Evolutionary conservation across 768 basidiomycete species (phyloP).

Genomic region (Mycena galopus): DNA sequence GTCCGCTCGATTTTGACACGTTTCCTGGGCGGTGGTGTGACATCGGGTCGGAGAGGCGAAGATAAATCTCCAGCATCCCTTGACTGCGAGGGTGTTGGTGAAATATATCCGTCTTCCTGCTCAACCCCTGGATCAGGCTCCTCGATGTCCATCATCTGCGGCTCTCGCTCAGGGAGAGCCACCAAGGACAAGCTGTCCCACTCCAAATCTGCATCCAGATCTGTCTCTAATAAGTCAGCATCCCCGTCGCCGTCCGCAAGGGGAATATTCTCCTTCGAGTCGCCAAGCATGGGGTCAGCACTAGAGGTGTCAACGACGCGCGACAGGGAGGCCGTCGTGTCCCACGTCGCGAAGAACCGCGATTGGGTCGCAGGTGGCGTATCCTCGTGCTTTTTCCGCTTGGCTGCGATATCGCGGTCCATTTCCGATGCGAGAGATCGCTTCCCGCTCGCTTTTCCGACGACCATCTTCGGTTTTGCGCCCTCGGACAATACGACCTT

Average conservation of each 20-base stretch:
- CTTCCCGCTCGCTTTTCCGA: conserved; percentile 80
- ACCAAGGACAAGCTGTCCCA: conserved; percentile 40
- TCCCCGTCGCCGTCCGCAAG: conserved; percentile 12
- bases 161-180: conserved; percentile 53
- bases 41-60: conserved; percentile 64
- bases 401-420: conserved; percentile 71
- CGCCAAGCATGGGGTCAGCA: conserved; percentile 24
- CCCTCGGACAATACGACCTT: conserved; percentile 33
- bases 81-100: conserved; percentile 71
- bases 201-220: conserved; percentile 33
- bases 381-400: conserved; percentile 59
- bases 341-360: conserved; percentile 30
- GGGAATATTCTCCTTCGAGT: conserved; percentile 38
- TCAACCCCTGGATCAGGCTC: conserved; percentile 62
- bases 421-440: conserved; percentile 78
- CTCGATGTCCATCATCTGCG: conserved; percentile 54
- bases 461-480: conserved; percentile 40
- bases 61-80: conserved; percentile 75
- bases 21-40: conserved; percentile 23
- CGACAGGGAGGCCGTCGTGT: neutral
- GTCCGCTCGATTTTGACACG: conserved; percentile 36
- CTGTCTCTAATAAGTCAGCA: conserved; percentile 27
- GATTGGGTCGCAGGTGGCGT: conserved; percentile 46
- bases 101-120: conserved; percentile 88
- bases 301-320: conserved; percentile 14